Evolutionary conservation across 176 grass and related monocot species (phyloP).

Genomic region (Oryza meridionalis): DNA sequence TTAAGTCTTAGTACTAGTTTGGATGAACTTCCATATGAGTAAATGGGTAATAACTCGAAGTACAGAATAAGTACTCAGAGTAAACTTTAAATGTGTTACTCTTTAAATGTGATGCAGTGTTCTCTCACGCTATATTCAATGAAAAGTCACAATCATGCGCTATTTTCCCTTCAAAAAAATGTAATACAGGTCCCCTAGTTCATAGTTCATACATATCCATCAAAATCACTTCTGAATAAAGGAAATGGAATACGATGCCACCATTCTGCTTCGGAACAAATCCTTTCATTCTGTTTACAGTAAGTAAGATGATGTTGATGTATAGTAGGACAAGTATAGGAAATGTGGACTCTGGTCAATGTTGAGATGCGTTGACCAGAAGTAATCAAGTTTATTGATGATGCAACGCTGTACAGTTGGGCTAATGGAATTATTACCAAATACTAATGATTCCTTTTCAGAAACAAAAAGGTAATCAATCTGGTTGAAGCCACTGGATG

Average conservation of each 20-base stretch:
- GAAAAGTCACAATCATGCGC: too few relatives aligned
- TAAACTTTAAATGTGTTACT: too few relatives aligned
- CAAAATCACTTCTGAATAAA: neutral
- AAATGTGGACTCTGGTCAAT: slow-evolving; percentile 22
- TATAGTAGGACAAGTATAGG: neutral
- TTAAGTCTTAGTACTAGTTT: neutral
- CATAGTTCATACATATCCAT: neutral
- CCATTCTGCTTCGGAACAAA: neutral
- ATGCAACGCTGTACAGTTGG: neutral
- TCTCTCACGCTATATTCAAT: too few relatives aligned
- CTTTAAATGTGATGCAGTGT: too few relatives aligned
- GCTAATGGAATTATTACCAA: neutral
- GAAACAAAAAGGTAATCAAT: neutral
- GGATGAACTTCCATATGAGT: neutral
- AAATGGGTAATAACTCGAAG: neutral
- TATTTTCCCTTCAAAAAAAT: too few relatives aligned
- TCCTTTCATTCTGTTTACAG: neutral
- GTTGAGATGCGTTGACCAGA: neutral
- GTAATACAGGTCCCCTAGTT: too few relatives aligned
- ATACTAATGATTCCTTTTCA: neutral
- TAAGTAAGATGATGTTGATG: neutral
- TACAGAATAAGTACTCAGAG: neutral
- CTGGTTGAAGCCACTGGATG: neutral
- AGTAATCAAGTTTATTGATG: neutral
- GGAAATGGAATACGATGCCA: neutral